Evolutionary conservation across 1,284 basidiomycete genomes (phyloP).

Genomic region (Apiotrichum mycotoxinovorans): DNA sequence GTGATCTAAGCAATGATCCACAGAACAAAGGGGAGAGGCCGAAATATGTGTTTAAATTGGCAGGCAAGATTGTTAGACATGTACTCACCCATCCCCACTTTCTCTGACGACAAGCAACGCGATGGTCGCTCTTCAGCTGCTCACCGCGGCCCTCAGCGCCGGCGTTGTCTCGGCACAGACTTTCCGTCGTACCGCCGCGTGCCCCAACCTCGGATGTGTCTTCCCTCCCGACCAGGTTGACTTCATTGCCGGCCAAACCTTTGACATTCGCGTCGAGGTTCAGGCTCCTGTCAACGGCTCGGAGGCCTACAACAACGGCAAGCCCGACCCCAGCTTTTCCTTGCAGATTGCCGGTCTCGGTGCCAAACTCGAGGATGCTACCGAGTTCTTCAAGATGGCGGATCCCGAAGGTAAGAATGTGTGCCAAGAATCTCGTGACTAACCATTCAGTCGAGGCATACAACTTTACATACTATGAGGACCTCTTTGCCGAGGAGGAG

Average conservation of each 20-base stretch:
- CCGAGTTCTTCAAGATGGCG: constrained; percentile 42
- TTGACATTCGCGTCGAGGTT: constrained; percentile 47
- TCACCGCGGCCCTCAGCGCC: constrained; percentile 24
- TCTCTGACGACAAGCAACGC: not conserved
- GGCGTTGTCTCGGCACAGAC: constrained; percentile 41
- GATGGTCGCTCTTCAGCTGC: constrained; percentile 23
- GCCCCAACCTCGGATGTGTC: constrained; percentile 47
- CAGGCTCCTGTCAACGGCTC: constrained; percentile 52
- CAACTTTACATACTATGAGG: constrained; percentile 46
- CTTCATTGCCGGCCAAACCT: constrained; percentile 44
- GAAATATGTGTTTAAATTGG: no score
- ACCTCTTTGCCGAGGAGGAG: constrained; percentile 46
- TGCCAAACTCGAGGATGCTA: constrained; percentile 34
- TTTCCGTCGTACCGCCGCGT: constrained; percentile 46
- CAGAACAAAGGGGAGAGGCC: no score
- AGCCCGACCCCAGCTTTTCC: constrained; percentile 37
- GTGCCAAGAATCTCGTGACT: not conserved
- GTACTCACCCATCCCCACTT: not conserved
- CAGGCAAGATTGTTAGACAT: no score
- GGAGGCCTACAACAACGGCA: constrained; percentile 49
- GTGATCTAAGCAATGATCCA: no score
- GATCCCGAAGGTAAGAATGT: constrained; percentile 28
- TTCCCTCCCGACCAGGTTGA: constrained; percentile 46
- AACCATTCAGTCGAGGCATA: constrained; percentile 26
- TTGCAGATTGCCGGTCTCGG: constrained; percentile 42